Evolutionary conservation across 441 rosid genomes (phyloP).

Genomic region (Syzygium malaccense): DNA sequence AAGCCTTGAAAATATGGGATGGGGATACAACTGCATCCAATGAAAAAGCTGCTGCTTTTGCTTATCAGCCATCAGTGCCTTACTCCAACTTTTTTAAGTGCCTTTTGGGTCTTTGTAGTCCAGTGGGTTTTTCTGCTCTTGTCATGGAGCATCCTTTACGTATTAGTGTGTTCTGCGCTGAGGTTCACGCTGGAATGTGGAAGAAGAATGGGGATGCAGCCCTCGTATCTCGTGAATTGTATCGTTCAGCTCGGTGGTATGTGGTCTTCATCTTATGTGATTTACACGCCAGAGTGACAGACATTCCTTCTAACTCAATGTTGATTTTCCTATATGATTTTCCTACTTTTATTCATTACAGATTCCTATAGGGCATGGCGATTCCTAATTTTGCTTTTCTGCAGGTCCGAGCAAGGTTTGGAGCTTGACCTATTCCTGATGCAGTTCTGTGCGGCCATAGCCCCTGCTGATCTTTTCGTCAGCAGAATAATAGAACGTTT

Average conservation of each 20-base stretch:
- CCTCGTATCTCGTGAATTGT: conserved; percentile 67
- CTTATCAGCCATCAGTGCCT: conserved; percentile 18
- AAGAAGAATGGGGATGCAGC: conserved; percentile 89
- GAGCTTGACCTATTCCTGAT: conserved; percentile 96
- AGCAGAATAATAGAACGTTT: conserved; percentile 68
- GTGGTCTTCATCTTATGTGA: conserved; percentile 19
- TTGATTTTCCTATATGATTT: conserved; percentile 1
- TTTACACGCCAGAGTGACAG: not conserved
- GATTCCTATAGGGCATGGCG: not conserved
- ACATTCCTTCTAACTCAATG: not conserved
- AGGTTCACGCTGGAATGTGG: conserved; percentile 98
- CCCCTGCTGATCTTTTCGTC: conserved; percentile 85
- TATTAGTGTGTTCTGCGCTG: conserved; percentile 88
- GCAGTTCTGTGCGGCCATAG: conserved; percentile 97
- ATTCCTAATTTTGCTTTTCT: conserved; percentile 5
- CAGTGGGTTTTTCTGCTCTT: conserved; percentile 77
- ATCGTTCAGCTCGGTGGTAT: conserved; percentile 78
- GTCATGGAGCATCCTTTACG: conserved; percentile 94
- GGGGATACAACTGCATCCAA: conserved; percentile 43
- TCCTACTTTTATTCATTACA: conserved; percentile 7
- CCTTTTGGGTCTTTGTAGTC: conserved; percentile 57
- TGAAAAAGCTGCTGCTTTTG: conserved; percentile 13
- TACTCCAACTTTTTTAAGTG: conserved; percentile 58
- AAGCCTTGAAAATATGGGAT: conserved; percentile 54
- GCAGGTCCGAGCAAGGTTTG: conserved; percentile 95